phyloP scores from a whole-genome alignment of 257 asterid species.

The Osmanthus fragrans region DNA sequence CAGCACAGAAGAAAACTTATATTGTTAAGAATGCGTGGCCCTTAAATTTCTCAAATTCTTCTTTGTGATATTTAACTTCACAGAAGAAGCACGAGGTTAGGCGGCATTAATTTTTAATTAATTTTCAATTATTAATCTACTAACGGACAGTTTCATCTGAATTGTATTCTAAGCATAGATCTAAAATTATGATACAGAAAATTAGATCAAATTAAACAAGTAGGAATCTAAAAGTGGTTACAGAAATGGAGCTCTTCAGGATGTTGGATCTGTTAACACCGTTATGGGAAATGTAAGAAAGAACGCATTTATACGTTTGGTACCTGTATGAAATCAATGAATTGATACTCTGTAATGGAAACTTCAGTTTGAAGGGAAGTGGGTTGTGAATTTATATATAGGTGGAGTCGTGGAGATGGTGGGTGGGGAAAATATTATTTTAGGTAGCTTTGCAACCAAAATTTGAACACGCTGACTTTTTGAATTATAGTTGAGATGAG shows the following conservation, averaged over 20 bases:
- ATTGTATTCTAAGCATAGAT: background rate
- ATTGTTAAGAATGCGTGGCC: slow-evolving; percentile 23
- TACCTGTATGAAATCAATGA: background rate
- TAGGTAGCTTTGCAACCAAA: background rate
- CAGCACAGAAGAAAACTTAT: slow-evolving; percentile 13
- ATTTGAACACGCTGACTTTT: background rate
- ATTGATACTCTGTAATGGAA: background rate
- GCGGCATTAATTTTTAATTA: slow-evolving; percentile 12
- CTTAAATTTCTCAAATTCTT: slow-evolving; percentile 22
- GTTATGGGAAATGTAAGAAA: background rate
- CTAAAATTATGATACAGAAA: background rate
- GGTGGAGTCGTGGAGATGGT: background rate
- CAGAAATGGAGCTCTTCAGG: background rate
- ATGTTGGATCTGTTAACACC: background rate
- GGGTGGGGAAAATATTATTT: background rate
- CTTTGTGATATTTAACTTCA: slow-evolving; percentile 17
- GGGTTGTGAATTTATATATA: background rate
- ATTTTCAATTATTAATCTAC: background rate
- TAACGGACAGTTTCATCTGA: background rate
- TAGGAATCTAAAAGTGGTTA: background rate
- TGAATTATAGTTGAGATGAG: no score
- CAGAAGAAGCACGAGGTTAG: slow-evolving; percentile 19
- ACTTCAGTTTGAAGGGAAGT: background rate
- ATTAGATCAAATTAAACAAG: background rate
- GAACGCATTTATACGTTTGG: background rate